phyloP scores from a whole-genome alignment of 2,329 filamentous ascomycete genomes.

The Sclerotinia subarctica region DNA sequence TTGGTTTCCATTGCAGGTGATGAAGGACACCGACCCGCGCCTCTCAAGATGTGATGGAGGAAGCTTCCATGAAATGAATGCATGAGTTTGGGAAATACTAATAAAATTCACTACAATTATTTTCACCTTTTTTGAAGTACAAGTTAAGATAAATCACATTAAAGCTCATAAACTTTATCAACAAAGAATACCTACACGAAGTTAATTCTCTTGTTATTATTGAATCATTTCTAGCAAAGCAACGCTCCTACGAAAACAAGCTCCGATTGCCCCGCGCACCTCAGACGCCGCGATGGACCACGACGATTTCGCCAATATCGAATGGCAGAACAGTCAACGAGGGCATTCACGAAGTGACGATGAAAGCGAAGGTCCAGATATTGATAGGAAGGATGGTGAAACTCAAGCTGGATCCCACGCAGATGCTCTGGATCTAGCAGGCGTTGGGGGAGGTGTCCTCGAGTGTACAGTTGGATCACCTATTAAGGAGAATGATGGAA shows the following conservation, averaged over 20 bases:
- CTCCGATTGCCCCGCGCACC: slow-evolving; percentile 26
- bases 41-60: not conserved
- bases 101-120: slow-evolving; percentile 12
- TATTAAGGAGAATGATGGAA: slow-evolving; percentile 92
- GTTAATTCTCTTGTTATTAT: not conserved
- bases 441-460: slow-evolving; percentile 68
- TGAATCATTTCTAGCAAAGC: not conserved
- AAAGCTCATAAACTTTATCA: slow-evolving; percentile 1
- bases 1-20: slow-evolving; percentile 4
- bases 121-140: slow-evolving; percentile 15
- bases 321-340: slow-evolving; percentile 65
- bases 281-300: slow-evolving; percentile 34
- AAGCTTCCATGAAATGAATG: slow-evolving; percentile 16
- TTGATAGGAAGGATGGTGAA: slow-evolving; percentile 23
- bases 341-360: slow-evolving; percentile 44
- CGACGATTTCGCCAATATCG: slow-evolving; percentile 78
- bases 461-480: slow-evolving; percentile 81
- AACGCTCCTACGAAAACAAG: not conserved
- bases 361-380: slow-evolving; percentile 27
- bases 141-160: slow-evolving; percentile 13
- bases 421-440: slow-evolving; percentile 52
- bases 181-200: not conserved
- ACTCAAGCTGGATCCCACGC: slow-evolving; percentile 38
- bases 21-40: slow-evolving; percentile 19
- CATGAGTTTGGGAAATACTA: not conserved